Evolutionary conservation across 768 basidiomycete genomes (phyloP).

Genomic region (Pleurotus salmoneostramineus): DNA sequence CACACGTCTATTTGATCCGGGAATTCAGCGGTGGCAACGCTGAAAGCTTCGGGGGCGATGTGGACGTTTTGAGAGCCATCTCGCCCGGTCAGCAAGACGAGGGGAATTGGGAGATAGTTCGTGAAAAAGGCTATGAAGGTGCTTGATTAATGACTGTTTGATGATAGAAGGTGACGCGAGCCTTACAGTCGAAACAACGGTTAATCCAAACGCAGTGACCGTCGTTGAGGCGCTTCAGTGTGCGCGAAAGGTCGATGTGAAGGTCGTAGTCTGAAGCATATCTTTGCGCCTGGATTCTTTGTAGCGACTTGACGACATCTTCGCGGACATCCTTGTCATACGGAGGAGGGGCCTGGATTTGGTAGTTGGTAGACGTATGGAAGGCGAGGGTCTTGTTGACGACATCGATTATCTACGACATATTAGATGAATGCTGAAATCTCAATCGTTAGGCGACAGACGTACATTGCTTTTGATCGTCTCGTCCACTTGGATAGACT

Average conservation of each 20-base stretch:
- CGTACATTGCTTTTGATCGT: conserved; percentile 48
- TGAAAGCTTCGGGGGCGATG: conserved; percentile 52
- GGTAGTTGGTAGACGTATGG: conserved; percentile 60
- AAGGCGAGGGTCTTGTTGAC: conserved; percentile 55
- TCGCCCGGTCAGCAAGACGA: conserved; percentile 40
- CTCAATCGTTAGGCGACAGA: not conserved
- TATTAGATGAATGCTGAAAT: not conserved
- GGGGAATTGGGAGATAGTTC: conserved; percentile 31
- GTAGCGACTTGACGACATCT: conserved; percentile 46
- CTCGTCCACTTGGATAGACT: conserved; percentile 43
- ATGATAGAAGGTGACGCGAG: not conserved
- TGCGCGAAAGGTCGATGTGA: conserved; percentile 49
- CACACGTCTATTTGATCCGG: conserved; percentile 48
- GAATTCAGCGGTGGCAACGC: conserved; percentile 46
- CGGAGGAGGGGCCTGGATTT: conserved; percentile 49
- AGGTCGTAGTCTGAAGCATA: conserved; percentile 53
- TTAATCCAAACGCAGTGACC: conserved; percentile 57
- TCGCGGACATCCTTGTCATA: conserved; percentile 54
- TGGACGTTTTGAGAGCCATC: conserved; percentile 44
- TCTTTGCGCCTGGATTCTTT: conserved; percentile 35
- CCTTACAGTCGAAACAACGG: conserved; percentile 50
- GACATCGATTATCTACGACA: conserved; percentile 47
- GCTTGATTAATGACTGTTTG: not conserved
- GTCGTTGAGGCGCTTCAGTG: conserved; percentile 53
- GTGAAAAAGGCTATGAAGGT: conserved; percentile 24